A percentile compares a stretch with the other conserved stretches of the same genome.
Evolutionary conservation across 78 protist species (phyloP).

Genomic region (Chrysochromulina tobinii): DNA sequence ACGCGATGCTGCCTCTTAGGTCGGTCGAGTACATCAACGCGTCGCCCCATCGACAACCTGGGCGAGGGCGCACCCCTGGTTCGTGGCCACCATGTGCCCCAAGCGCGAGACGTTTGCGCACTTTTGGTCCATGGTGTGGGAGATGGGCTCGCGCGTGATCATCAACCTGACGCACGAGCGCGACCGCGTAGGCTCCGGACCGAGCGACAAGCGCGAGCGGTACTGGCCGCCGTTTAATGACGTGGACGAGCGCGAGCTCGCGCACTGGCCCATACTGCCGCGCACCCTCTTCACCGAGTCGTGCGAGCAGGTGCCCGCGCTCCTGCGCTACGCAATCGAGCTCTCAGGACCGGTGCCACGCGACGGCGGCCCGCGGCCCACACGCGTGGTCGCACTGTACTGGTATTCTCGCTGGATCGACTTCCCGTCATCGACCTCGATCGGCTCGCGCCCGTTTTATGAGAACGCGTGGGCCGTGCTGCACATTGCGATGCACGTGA

Average conservation of each 20-base stretch:
- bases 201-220: slow-evolving; percentile 15
- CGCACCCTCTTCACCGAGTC: not conserved
- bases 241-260: not conserved
- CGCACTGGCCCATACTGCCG: not conserved
- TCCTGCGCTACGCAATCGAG: not conserved
- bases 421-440: not conserved
- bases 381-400: not conserved
- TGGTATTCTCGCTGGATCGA: slow-evolving; percentile 5
- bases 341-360: not conserved
- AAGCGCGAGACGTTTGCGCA: not conserved
- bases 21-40: slow-evolving; percentile 13
- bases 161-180: not conserved
- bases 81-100: slow-evolving; percentile 20
- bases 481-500: not conserved
- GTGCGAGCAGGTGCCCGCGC: not conserved
- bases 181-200: not conserved
- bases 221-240: slow-evolving; percentile 6
- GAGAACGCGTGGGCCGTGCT: not conserved
- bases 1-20: not conserved
- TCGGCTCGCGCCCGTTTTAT: not conserved
- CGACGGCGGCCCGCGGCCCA: not conserved
- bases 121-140: slow-evolving; percentile 12
- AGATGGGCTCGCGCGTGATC: not conserved
- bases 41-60: slow-evolving; percentile 11
- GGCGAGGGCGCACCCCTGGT: not conserved